Percentiles rank a stretch among this genome's conserved stretches.
These are phyloP conservation scores for Boechera stricta DNA, from an alignment of 345 rosid genomes.

Conservation along the genomic window DNA sequence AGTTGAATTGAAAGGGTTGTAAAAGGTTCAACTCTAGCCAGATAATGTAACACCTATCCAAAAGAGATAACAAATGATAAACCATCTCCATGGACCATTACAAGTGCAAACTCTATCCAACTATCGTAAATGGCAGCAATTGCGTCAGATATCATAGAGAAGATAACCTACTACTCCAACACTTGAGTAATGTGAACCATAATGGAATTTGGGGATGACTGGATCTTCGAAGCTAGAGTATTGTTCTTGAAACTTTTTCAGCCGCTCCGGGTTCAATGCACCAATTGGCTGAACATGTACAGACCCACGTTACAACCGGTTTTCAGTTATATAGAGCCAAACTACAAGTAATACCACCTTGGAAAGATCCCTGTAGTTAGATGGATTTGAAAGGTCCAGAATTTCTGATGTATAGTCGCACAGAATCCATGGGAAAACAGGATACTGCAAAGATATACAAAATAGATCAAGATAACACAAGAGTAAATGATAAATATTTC, in stretches of 20 bases:
- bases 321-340: constrained; percentile 14
- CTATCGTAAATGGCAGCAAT: neutral
- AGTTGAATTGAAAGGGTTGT: constrained; percentile 83
- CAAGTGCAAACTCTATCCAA: neutral
- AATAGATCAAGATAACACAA: constrained; percentile 24
- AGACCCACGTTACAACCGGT: constrained; percentile 32
- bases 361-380: constrained; percentile 87
- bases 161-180: constrained; percentile 77
- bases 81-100: constrained; percentile 1
- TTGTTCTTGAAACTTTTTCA: constrained; percentile 84
- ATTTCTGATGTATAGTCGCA: constrained; percentile 71
- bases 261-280: constrained; percentile 80
- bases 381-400: constrained; percentile 82
- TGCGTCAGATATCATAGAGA: constrained; percentile 28
- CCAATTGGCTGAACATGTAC: constrained; percentile 87
- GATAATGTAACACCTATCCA: constrained; percentile 85
- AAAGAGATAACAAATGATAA: constrained; percentile 33
- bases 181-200: constrained; percentile 96
- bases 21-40: constrained; percentile 90
- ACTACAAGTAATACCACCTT: constrained; percentile 62
- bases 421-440: constrained; percentile 96
- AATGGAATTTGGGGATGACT: constrained; percentile 92
- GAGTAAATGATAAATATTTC: neutral
- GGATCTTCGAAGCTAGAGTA: constrained; percentile 89
- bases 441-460: constrained; percentile 71